Evolutionary conservation across 805 yeast species (phyloP).

Genomic region (Zygoascus flipseniorum): DNA sequence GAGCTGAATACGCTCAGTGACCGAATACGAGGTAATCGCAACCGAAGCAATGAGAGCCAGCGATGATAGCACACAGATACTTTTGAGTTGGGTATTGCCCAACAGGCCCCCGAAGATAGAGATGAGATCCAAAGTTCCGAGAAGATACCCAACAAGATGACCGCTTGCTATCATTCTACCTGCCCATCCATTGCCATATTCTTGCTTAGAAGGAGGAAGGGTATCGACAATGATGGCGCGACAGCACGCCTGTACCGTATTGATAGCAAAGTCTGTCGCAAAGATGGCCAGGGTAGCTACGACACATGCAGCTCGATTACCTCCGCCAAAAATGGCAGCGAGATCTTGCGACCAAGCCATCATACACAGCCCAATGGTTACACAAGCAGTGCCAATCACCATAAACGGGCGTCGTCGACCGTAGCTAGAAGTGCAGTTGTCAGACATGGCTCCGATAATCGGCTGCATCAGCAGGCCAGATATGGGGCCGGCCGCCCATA

Average conservation of each 20-base stretch:
- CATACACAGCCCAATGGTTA: constrained; percentile 37
- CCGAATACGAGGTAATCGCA: constrained; percentile 33
- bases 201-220: constrained; percentile 49
- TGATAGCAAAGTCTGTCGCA: constrained; percentile 48
- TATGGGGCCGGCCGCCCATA: constrained; percentile 66
- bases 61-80: constrained; percentile 38
- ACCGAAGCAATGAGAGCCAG: constrained; percentile 35
- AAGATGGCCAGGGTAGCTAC: constrained; percentile 46
- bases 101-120: constrained; percentile 29
- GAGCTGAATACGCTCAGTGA: constrained; percentile 43
- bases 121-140: constrained; percentile 43
- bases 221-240: constrained; percentile 58
- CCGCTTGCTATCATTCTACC: constrained; percentile 56
- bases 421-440: constrained; percentile 26
- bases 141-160: constrained; percentile 47
- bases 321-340: constrained; percentile 22
- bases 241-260: constrained; percentile 55
- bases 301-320: constrained; percentile 30
- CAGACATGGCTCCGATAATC: constrained; percentile 50
- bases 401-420: constrained; percentile 56
- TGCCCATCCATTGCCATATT: constrained; percentile 59
- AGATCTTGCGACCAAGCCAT: constrained; percentile 40
- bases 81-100: constrained; percentile 46
- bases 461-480: constrained; percentile 62
- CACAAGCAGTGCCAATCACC: constrained; percentile 43